Evolutionary conservation across 2,329 filamentous ascomycete genomes (phyloP).

Genomic region (Fusarium sp.): DNA sequence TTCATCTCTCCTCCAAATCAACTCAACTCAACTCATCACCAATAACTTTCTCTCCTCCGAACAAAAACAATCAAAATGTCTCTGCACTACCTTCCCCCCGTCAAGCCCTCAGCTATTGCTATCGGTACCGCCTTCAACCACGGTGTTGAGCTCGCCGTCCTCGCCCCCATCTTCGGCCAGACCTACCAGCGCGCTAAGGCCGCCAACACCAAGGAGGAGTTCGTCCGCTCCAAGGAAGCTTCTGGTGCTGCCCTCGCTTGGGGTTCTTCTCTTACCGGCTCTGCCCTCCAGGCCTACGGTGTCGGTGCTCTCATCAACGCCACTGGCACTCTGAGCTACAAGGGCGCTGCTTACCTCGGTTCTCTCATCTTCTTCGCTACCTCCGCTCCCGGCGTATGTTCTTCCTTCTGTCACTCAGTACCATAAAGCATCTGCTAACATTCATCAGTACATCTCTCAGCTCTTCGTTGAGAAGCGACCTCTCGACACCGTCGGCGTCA

Average conservation of each 20-base stretch:
- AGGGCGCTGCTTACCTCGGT: constrained; percentile 95
- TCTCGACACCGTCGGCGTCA: constrained; percentile 88
- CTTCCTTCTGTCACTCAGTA: too few species aligned
- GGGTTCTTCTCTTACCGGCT: constrained; percentile 90
- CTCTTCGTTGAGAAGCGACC: constrained; percentile 92
- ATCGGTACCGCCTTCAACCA: constrained; percentile 97
- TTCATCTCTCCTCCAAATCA: not conserved
- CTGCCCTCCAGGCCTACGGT: constrained; percentile 88
- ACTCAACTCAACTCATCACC: not conserved
- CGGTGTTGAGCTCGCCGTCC: constrained; percentile 85
- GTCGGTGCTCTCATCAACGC: constrained; percentile 93
- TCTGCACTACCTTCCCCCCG: constrained; percentile 74
- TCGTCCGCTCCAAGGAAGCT: constrained; percentile 92
- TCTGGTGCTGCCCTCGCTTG: constrained; percentile 87
- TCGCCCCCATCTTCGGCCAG: constrained; percentile 90
- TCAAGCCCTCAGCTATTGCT: constrained; percentile 98
- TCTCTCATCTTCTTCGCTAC: constrained; percentile 91
- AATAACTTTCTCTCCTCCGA: not conserved
- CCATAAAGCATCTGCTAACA: constrained; percentile 2
- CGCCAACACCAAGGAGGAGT: constrained; percentile 96
- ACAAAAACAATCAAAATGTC: constrained; percentile 59
- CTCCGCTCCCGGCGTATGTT: constrained; percentile 82
- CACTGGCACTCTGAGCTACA: constrained; percentile 94
- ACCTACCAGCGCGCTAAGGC: constrained; percentile 93
- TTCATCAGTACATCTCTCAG: constrained; percentile 80